Percentiles rank a stretch among this genome's conserved stretches.
phyloP scores from a whole-genome alignment of 2,329 filamentous ascomycete genomes.

The Colletotrichum echinochloae region DNA sequence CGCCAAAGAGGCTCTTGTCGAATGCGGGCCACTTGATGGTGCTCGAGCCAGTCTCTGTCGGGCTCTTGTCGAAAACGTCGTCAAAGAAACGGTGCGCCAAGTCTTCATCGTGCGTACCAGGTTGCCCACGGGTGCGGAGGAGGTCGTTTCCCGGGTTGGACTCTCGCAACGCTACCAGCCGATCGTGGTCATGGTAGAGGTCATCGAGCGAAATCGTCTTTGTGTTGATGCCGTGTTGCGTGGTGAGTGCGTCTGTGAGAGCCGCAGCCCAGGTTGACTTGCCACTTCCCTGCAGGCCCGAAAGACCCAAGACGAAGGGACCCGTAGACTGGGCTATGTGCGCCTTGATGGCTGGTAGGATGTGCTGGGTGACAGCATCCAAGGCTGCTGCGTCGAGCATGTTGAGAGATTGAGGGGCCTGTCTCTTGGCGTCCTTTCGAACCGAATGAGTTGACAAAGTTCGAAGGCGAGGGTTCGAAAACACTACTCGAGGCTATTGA shows the following conservation, averaged over 20 bases:
- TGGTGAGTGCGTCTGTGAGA: constrained; percentile 32
- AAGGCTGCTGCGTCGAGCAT: constrained; percentile 30
- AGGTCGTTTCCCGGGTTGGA: constrained; percentile 21
- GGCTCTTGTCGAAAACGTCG: neutral
- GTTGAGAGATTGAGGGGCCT: neutral
- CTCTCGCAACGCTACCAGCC: constrained; percentile 29
- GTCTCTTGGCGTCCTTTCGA: neutral
- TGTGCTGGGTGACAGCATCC: constrained; percentile 18
- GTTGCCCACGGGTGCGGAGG: constrained; percentile 32
- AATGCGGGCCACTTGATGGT: constrained; percentile 32
- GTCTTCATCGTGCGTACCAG: constrained; percentile 36
- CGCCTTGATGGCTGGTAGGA: constrained; percentile 21
- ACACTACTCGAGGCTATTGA: neutral
- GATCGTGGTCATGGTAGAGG: constrained; percentile 34
- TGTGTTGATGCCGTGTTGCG: constrained; percentile 31
- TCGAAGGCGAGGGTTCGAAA: neutral
- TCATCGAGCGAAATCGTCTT: constrained; percentile 37
- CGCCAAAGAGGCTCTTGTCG: constrained; percentile 35
- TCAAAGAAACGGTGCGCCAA: constrained; percentile 33
- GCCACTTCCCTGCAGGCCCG: constrained; percentile 38
- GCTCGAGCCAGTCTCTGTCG: neutral
- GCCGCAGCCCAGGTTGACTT: constrained; percentile 39
- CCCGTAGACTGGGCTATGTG: constrained; percentile 4
- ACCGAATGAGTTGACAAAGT: neutral
- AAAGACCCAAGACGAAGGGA: constrained; percentile 34